Percentiles rank a stretch among this genome's conserved stretches.
phyloP scores from a whole-genome alignment of 176 grass and related monocot species.

The Elymus sibiricus region DNA sequence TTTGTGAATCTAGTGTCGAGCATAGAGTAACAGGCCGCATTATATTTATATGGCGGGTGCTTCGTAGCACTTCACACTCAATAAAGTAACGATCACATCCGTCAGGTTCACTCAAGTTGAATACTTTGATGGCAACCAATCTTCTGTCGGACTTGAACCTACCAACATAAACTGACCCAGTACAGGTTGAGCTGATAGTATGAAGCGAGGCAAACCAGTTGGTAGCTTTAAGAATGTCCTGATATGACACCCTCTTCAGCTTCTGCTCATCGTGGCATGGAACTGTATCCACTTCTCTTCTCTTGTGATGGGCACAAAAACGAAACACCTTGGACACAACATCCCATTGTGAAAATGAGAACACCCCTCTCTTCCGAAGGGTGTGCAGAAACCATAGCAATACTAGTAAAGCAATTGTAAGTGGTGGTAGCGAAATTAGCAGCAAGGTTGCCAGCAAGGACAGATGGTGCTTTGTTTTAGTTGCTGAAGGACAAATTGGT shows the following conservation, averaged over 20 bases:
- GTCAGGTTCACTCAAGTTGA: constrained; percentile 1
- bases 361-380: background rate
- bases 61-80: constrained; percentile 11
- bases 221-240: no score
- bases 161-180: no score
- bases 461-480: no score
- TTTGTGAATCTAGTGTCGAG: background rate
- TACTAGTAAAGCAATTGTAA: background rate
- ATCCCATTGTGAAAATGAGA: background rate
- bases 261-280: no score
- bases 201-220: no score
- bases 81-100: background rate
- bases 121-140: no score
- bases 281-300: no score
- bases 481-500: no score
- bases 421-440: background rate
- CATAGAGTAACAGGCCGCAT: background rate
- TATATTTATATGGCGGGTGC: constrained; percentile 21
- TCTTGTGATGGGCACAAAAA: no score
- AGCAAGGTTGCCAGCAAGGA: background rate
- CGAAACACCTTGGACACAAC: background rate
- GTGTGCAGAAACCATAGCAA: background rate
- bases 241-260: no score
- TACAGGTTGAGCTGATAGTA: no score
- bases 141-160: no score